phyloP scores from a whole-genome alignment of 306 rosid genomes.

The Prunus mira region DNA sequence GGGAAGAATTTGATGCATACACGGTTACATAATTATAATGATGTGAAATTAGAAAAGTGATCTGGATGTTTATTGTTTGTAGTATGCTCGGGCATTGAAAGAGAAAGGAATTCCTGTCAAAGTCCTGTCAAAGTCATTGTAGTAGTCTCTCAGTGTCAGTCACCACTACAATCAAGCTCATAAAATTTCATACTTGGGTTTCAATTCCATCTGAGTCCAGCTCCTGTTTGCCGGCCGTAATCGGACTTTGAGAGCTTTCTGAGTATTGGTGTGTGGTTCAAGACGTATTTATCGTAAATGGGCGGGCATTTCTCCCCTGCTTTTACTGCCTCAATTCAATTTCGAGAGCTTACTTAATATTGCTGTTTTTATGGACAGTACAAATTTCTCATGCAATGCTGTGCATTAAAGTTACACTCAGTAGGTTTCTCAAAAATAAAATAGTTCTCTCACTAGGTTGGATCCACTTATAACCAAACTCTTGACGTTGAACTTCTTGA shows the following conservation, averaged over 20 bases:
- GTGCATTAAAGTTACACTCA: background rate
- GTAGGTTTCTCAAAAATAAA: too few species aligned
- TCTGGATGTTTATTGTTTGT: slow-evolving; percentile 28
- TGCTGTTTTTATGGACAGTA: slow-evolving; percentile 28
- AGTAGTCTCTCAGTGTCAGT: background rate
- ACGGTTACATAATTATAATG: background rate
- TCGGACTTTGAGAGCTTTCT: slow-evolving; percentile 87
- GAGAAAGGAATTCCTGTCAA: slow-evolving; percentile 73
- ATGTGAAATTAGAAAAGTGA: background rate
- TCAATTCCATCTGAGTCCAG: background rate
- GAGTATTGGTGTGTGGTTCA: slow-evolving; percentile 84
- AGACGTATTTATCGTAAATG: slow-evolving; percentile 60
- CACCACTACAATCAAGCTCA: background rate
- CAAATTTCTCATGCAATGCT: background rate
- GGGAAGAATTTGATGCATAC: background rate
- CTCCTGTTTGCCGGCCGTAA: slow-evolving; percentile 58
- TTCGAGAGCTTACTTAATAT: slow-evolving; percentile 67
- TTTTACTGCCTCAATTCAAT: background rate
- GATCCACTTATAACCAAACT: too few species aligned
- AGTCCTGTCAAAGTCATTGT: slow-evolving; percentile 14
- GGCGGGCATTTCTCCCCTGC: background rate
- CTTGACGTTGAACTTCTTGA: too few species aligned
- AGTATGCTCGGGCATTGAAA: slow-evolving; percentile 81
- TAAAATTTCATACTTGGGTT: background rate
- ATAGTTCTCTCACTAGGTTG: too few species aligned